These are phyloP conservation scores for Rhodotorula mucilaginosa DNA, from an alignment of 1,284 basidiomycete genomes.

Conservation along the genomic window DNA sequence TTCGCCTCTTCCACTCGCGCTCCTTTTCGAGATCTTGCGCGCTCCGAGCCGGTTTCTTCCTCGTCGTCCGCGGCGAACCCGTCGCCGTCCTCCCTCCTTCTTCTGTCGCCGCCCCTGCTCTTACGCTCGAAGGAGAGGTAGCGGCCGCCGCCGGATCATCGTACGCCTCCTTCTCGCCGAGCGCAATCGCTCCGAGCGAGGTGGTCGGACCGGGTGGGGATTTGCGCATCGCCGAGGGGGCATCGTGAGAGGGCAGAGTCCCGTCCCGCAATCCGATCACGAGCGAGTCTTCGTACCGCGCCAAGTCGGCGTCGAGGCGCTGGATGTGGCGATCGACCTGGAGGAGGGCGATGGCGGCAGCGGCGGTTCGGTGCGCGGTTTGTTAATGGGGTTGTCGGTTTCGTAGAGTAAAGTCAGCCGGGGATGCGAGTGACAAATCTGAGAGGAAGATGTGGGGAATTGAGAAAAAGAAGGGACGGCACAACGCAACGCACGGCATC, in stretches of 20 bases:
- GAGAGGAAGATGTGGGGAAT: too few relatives aligned
- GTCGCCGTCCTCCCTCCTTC: not conserved
- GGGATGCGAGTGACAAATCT: too few relatives aligned
- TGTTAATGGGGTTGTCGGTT: too few relatives aligned
- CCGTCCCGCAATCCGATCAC: conserved; percentile 40
- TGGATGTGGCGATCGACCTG: conserved; percentile 45
- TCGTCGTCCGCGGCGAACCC: not conserved
- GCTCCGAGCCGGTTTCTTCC: not conserved
- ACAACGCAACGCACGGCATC: conserved; percentile 40
- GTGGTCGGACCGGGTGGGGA: conserved; percentile 23
- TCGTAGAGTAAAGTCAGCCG: not conserved
- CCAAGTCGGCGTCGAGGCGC: conserved; percentile 39
- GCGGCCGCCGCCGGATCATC: not conserved
- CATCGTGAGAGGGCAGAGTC: conserved; percentile 42
- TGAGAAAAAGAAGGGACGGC: too few relatives aligned
- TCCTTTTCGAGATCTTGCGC: conserved; percentile 14
- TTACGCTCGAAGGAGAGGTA: not conserved
- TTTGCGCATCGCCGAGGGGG: conserved; percentile 20
- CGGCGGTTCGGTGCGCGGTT: too few relatives aligned
- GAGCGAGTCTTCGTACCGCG: conserved; percentile 36
- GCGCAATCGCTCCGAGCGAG: conserved; percentile 26
- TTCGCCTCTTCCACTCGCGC: conserved; percentile 15
- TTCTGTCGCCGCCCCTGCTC: not conserved
- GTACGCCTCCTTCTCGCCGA: conserved; percentile 34
- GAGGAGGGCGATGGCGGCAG: too few relatives aligned